phyloP scores from a whole-genome alignment of 2,329 filamentous ascomycete genomes.

The Trichoderma sp. region DNA sequence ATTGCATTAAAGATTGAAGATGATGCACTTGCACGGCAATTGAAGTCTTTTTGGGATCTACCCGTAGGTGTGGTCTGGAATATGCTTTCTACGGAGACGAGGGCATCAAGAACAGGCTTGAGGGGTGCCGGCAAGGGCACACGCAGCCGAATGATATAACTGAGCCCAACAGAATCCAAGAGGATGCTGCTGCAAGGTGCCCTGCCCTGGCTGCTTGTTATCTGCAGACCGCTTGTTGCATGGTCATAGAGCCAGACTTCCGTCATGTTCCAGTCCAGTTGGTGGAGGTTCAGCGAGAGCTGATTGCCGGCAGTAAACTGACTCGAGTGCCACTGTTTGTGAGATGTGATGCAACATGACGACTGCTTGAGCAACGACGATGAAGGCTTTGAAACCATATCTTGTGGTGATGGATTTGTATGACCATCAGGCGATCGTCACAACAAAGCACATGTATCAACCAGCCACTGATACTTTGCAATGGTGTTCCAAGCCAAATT shows the following conservation, averaged over 20 bases:
- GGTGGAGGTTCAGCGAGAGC: not conserved
- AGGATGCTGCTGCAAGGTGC: conserved; percentile 4
- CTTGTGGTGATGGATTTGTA: not conserved
- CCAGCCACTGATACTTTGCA: not conserved
- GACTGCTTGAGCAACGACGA: not conserved
- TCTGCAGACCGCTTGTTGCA: conserved; percentile 17
- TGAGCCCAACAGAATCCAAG: conserved; percentile 8
- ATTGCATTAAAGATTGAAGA: not conserved
- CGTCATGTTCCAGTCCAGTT: conserved; percentile 4
- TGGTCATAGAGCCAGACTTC: not conserved
- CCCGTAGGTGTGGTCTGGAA: not conserved
- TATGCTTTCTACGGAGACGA: not conserved
- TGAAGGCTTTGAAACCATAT: not conserved
- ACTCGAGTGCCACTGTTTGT: not conserved
- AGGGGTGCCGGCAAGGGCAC: not conserved
- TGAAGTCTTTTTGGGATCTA: not conserved
- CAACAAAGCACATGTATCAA: not conserved
- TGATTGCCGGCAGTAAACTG: not conserved
- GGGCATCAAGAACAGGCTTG: not conserved
- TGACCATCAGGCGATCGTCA: not conserved
- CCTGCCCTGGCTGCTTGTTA: not conserved
- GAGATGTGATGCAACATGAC: not conserved
- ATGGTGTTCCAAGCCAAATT: not conserved
- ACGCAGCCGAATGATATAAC: not conserved
- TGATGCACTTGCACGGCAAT: not conserved